These are phyloP conservation scores for Petrea volubilis DNA, from an alignment of 257 asterid genomes.

Conservation along the genomic window DNA sequence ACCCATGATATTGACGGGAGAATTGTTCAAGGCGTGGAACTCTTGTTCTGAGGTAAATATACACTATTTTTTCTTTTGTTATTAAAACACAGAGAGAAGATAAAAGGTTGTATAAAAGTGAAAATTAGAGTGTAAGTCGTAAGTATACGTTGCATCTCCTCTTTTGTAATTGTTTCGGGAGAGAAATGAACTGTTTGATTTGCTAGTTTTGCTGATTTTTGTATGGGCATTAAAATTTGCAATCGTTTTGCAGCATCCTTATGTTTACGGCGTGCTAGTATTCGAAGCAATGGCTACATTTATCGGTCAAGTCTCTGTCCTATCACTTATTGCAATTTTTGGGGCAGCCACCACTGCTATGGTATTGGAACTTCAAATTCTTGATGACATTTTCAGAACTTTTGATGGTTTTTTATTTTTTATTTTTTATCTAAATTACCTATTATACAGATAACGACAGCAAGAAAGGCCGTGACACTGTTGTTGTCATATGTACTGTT, in stretches of 20 bases:
- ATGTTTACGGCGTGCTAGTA: constrained; percentile 69
- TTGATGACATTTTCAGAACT: not conserved
- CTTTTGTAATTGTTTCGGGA: not conserved
- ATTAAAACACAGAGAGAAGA: not conserved
- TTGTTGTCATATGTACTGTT: constrained; percentile 69
- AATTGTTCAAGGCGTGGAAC: constrained; percentile 59
- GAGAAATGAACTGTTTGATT: not conserved
- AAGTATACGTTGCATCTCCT: not conserved
- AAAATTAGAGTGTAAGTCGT: too few species aligned
- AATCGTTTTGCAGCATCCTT: constrained; percentile 68
- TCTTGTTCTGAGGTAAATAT: constrained; percentile 59
- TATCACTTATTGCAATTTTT: constrained; percentile 80
- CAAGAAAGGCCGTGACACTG: constrained; percentile 90
- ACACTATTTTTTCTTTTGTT: not conserved
- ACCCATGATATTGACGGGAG: constrained; percentile 72
- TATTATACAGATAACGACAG: constrained; percentile 68
- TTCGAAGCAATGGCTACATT: constrained; percentile 94
- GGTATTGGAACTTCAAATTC: constrained; percentile 39
- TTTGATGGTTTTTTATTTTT: not conserved
- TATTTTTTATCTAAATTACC: not conserved
- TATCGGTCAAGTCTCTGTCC: constrained; percentile 80
- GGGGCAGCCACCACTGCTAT: constrained; percentile 94
- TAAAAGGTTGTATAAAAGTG: too few species aligned
- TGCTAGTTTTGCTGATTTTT: not conserved
- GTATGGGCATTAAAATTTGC: not conserved